Evolutionary conservation across 148 eudicot species (phyloP).

Genomic region (Cornus suecica): DNA sequence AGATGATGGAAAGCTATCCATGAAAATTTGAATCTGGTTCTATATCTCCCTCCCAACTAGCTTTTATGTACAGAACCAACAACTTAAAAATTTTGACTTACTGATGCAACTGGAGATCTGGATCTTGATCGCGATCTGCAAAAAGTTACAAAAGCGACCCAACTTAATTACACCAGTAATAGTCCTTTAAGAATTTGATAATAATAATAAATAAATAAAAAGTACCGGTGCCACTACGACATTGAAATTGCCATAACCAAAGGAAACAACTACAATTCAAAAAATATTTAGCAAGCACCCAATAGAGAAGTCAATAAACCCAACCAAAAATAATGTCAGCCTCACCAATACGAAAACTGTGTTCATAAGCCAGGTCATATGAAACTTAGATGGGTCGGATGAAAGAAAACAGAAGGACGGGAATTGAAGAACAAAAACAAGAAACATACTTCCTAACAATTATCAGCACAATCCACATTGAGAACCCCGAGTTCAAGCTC

Average conservation of each 20-base stretch:
- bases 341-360: conserved; percentile 28
- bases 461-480: background rate
- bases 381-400: conserved; percentile 18
- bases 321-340: conserved; percentile 12
- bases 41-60: background rate
- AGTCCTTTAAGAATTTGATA: background rate
- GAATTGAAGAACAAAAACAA: background rate
- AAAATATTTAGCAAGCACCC: background rate
- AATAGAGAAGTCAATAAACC: background rate
- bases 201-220: no score
- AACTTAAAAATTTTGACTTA: conserved; percentile 9
- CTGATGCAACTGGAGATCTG: conserved; percentile 31
- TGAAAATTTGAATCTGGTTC: background rate
- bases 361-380: conserved; percentile 14
- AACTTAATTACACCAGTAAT: background rate
- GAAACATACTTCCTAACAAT: conserved; percentile 6
- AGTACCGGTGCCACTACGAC: conserved; percentile 5
- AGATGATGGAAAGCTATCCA: background rate
- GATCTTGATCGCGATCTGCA: conserved; percentile 61
- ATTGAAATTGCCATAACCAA: conserved; percentile 1
- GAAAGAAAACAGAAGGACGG: conserved; percentile 15
- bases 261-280: background rate
- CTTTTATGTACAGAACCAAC: background rate
- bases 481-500: conserved; percentile 24
- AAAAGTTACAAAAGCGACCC: conserved; percentile 12